phyloP scores from a whole-genome alignment of 208 protist species.

The Kentomonas sorsogonicus region DNA sequence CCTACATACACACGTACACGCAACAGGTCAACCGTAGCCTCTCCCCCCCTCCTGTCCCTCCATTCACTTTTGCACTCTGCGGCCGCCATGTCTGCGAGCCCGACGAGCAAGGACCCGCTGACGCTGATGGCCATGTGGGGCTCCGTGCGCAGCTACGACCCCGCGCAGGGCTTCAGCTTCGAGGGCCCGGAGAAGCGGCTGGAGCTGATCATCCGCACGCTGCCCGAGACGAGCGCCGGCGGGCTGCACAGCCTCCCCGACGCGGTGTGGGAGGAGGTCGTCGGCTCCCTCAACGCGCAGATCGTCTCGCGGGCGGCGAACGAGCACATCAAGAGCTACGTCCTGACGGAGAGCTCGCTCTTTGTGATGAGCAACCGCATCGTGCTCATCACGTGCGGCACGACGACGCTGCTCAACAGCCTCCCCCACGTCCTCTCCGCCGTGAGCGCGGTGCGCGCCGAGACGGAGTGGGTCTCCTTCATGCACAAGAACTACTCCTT shows the following conservation, averaged over 20 bases:
- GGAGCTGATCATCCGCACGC: slow-evolving; percentile 75
- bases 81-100: slow-evolving; percentile 15
- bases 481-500: slow-evolving; percentile 93
- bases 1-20: neutral
- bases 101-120: slow-evolving; percentile 65
- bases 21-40: neutral
- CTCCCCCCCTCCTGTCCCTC: neutral
- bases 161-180: slow-evolving; percentile 79
- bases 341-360: slow-evolving; percentile 91
- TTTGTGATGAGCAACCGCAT: slow-evolving; percentile 91
- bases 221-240: slow-evolving; percentile 57
- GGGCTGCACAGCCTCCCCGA: slow-evolving; percentile 69
- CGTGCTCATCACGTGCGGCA: slow-evolving; percentile 93
- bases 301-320: slow-evolving; percentile 83
- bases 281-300: slow-evolving; percentile 74
- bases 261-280: slow-evolving; percentile 56
- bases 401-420: slow-evolving; percentile 89
- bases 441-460: slow-evolving; percentile 66
- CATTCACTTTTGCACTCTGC: neutral
- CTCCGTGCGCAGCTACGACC: slow-evolving; percentile 69
- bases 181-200: slow-evolving; percentile 91
- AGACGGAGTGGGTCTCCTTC: slow-evolving; percentile 88
- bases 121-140: slow-evolving; percentile 89
- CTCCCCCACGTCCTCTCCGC: slow-evolving; percentile 76
- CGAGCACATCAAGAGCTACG: slow-evolving; percentile 86